phyloP scores from a whole-genome alignment of 495 filamentous ascomycete species.

The Aspergillus funiculosus region DNA sequence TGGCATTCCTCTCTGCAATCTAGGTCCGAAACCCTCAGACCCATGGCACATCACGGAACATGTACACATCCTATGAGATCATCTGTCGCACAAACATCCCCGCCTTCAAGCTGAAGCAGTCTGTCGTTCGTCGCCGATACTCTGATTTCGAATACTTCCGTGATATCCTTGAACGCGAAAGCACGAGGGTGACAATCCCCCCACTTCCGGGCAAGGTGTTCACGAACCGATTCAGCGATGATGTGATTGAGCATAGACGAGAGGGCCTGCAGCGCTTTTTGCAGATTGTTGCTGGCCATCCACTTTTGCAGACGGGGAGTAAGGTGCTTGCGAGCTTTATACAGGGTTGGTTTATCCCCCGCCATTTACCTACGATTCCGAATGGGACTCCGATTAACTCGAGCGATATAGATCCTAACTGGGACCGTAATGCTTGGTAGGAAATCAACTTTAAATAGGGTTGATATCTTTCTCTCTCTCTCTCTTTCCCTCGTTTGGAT shows the following conservation, averaged over 20 bases:
- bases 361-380: neutral
- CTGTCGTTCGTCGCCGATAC: constrained; percentile 84
- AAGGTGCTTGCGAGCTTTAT: constrained; percentile 95
- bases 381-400: constrained; percentile 7
- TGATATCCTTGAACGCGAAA: constrained; percentile 94
- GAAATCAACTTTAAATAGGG: neutral
- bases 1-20: neutral
- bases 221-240: constrained; percentile 95
- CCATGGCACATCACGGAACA: constrained; percentile 85
- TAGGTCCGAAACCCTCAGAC: constrained; percentile 96
- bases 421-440: constrained; percentile 38
- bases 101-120: constrained; percentile 89
- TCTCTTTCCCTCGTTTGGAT: neutral
- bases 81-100: constrained; percentile 96
- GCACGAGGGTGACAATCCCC: constrained; percentile 88
- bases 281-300: constrained; percentile 96
- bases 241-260: constrained; percentile 93
- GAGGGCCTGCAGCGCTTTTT: constrained; percentile 92
- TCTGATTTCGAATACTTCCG: constrained; percentile 98
- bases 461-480: neutral
- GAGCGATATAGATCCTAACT: constrained; percentile 26
- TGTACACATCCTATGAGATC: constrained; percentile 99
- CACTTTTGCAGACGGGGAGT: constrained; percentile 92
- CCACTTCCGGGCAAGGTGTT: constrained; percentile 96
- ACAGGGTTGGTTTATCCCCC: constrained; percentile 61